Conservation (phyloP, 257 asterid genomes). For the Leonotis leonurus region DNA sequence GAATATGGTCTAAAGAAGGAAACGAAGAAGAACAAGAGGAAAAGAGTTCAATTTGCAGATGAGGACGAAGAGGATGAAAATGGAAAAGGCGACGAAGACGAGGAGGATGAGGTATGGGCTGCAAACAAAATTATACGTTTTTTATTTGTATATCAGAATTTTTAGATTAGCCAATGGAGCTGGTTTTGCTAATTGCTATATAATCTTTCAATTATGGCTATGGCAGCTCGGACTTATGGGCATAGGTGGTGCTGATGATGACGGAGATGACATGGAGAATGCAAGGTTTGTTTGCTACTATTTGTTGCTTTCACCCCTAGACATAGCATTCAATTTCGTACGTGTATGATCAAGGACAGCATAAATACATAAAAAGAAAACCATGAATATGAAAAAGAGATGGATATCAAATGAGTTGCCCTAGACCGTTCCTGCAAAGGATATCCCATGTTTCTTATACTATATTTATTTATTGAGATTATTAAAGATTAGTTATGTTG, state of each 20-base stretch:
- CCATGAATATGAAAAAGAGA: background rate
- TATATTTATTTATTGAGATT: too few relatives aligned
- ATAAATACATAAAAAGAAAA: background rate
- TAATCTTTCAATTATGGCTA: background rate
- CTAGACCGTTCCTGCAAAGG: too few relatives aligned
- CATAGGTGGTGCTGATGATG: too few relatives aligned
- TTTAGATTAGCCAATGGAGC: background rate
- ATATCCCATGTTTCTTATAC: background rate
- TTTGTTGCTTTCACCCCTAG: background rate
- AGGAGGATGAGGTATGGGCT: constrained; percentile 49
- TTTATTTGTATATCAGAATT: too few relatives aligned
- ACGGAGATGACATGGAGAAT: constrained; percentile 34
- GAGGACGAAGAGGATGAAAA: constrained; percentile 37
- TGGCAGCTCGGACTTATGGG: constrained; percentile 67
- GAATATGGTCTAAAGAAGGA: constrained; percentile 60
- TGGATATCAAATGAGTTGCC: too few relatives aligned
- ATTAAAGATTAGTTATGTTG: too few relatives aligned
- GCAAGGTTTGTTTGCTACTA: constrained; percentile 43
- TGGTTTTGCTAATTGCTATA: constrained; percentile 5
- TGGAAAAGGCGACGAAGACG: constrained; percentile 31
- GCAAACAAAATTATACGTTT: constrained; percentile 4
- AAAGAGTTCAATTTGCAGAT: constrained; percentile 22
- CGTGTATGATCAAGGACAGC: background rate
- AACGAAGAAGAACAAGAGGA: constrained; percentile 37
- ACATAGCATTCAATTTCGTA: background rate